Evolutionary conservation across 164 flowering plant species (phyloP).

Genomic region (Magnolia kwangsiensis): DNA sequence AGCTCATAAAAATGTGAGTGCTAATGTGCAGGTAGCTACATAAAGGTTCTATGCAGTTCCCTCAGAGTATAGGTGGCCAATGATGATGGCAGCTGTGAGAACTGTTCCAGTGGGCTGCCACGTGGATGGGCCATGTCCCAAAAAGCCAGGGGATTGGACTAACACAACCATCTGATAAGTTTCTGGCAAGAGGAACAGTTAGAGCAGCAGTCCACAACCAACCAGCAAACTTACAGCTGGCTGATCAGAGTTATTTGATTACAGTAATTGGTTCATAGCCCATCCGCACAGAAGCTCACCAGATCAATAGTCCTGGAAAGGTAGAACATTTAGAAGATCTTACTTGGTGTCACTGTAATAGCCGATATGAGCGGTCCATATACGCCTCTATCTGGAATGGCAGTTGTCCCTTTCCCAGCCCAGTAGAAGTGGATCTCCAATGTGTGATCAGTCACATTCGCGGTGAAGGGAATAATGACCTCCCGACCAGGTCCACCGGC

Average conservation of each 20-base stretch:
- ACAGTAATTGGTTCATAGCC: too few relatives aligned
- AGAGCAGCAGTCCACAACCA: not conserved
- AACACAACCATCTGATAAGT: not conserved
- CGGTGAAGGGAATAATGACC: conserved; percentile 9
- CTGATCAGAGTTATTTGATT: too few relatives aligned
- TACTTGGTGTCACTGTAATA: conserved; percentile 71
- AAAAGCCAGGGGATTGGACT: not conserved
- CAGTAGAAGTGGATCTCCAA: conserved; percentile 73
- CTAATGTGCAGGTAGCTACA: not conserved
- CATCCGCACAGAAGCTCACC: too few relatives aligned
- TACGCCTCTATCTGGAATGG: conserved; percentile 57
- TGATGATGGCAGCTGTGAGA: too few relatives aligned
- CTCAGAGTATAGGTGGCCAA: too few relatives aligned
- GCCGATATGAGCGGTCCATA: conserved; percentile 90
- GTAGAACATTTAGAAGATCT: conserved; percentile 9
- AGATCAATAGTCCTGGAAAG: not conserved
- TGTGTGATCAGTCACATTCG: conserved; percentile 31
- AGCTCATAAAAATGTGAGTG: not conserved
- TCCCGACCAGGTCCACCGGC: conserved; percentile 35
- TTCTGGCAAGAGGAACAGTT: not conserved
- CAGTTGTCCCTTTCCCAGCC: conserved; percentile 73
- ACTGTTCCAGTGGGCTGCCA: too few relatives aligned
- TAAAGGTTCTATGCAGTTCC: too few relatives aligned
- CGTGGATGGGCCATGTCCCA: not conserved
- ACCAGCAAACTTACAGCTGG: not conserved